phyloP scores from a whole-genome alignment of 371 early-diverging fungal species.

The Syncephalis fuscata region DNA sequence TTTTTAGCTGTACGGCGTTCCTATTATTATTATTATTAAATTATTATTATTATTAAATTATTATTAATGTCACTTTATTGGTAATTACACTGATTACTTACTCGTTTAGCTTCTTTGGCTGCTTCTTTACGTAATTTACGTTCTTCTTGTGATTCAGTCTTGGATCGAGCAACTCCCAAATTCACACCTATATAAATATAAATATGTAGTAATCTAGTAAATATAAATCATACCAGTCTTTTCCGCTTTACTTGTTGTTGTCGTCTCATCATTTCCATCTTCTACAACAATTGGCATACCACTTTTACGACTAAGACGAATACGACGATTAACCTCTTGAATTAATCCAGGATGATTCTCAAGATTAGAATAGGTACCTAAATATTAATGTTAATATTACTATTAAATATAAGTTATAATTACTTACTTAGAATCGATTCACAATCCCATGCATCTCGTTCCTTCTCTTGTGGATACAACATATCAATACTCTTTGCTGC shows the following conservation, averaged over 20 bases:
- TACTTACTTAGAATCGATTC: constrained; percentile 60
- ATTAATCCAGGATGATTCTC: constrained; percentile 67
- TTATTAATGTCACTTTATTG: constrained; percentile 2
- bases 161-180: constrained; percentile 43
- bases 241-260: constrained; percentile 23
- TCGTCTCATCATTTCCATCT: constrained; percentile 17
- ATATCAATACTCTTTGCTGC: no score
- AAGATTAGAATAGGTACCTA: constrained; percentile 68
- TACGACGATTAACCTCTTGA: constrained; percentile 32
- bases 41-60: neutral
- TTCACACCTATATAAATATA: no score
- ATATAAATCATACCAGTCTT: constrained; percentile 26
- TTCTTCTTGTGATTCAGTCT: constrained; percentile 69
- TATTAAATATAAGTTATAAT: no score
- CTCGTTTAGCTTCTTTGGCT: constrained; percentile 65
- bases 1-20: constrained; percentile 56
- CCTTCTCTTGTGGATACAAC: constrained; percentile 24
- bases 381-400: no score
- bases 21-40: no score
- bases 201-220: no score
- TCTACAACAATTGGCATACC: constrained; percentile 42
- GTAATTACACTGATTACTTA: constrained; percentile 19
- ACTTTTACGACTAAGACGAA: constrained; percentile 33
- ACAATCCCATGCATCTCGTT: constrained; percentile 59
- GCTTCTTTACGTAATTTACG: constrained; percentile 74